These are phyloP conservation scores for Spinellus fusiger DNA, from an alignment of 192 early-diverging fungal species.

Conservation along the genomic window DNA sequence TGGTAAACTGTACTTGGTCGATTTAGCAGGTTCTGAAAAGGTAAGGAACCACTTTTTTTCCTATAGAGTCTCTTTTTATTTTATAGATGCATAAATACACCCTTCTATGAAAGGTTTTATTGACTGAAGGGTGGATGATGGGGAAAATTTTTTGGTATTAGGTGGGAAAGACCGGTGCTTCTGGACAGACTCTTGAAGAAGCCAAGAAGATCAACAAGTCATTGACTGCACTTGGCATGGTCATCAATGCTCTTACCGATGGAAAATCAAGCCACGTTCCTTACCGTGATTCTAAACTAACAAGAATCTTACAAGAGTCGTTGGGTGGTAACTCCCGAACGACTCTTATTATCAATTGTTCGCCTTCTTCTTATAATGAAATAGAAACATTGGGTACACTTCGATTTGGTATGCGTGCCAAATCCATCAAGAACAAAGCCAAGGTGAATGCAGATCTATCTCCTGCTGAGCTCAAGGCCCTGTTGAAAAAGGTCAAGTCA, in stretches of 20 bases:
- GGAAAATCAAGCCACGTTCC: conserved; percentile 98
- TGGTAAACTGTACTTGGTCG: conserved; percentile 92
- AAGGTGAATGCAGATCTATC: conserved; percentile 97
- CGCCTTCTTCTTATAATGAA: conserved; percentile 96
- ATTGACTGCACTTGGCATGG: conserved; percentile 95
- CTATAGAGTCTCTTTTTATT: conserved; percentile 94
- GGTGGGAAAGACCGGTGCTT: conserved; percentile 93
- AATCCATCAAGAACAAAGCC: conserved; percentile 99
- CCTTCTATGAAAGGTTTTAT: no score
- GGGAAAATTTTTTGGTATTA: background rate
- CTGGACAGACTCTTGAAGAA: conserved; percentile 95
- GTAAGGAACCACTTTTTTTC: no score
- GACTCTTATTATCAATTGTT: conserved; percentile 98
- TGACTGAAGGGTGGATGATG: background rate
- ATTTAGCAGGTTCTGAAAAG: conserved; percentile 99
- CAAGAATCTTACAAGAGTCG: conserved; percentile 98
- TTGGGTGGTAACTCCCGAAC: conserved; percentile 99
- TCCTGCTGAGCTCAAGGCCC: conserved; percentile 87
- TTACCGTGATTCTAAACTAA: conserved; percentile 98
- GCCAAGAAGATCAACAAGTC: conserved; percentile 99
- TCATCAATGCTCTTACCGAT: conserved; percentile 97
- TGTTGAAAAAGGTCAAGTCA: conserved; percentile 86
- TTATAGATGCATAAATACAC: conserved; percentile 7
- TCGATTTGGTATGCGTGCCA: conserved; percentile 96
- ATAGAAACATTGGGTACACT: conserved; percentile 91